These are phyloP conservation scores for Phanerochaete sordida DNA, from an alignment of 768 basidiomycete genomes.

Conservation along the genomic window DNA sequence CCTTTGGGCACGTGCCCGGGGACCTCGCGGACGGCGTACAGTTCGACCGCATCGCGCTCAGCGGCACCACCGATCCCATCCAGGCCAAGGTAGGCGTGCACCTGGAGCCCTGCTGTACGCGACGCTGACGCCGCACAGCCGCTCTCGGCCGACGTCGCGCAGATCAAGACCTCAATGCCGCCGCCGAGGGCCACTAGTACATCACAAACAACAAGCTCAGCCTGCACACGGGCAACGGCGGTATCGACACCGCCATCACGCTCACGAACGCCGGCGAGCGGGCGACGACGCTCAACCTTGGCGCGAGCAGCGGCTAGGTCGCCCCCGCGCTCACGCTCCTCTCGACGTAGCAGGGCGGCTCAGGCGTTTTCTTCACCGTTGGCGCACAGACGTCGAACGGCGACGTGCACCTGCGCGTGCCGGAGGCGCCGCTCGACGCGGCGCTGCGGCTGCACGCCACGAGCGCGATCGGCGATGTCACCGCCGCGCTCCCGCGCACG, in stretches of 20 bases:
- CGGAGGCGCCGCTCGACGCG: neutral
- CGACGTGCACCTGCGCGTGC: constrained; percentile 21
- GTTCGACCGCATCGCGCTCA: constrained; percentile 9
- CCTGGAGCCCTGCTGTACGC: no score
- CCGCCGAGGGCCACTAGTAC: constrained; percentile 41
- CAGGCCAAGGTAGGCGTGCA: constrained; percentile 5
- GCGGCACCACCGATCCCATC: constrained; percentile 5
- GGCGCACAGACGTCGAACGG: constrained; percentile 32
- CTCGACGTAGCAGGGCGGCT: constrained; percentile 6
- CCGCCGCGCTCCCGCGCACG: neutral
- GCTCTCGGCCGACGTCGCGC: constrained; percentile 10
- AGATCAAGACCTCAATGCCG: constrained; percentile 39
- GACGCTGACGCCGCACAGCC: no score
- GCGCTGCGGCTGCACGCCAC: neutral
- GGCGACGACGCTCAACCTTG: constrained; percentile 26
- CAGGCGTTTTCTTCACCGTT: constrained; percentile 31
- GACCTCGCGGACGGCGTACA: constrained; percentile 7
- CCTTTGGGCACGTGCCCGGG: constrained; percentile 12
- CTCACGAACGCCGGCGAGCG: constrained; percentile 28
- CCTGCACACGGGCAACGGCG: constrained; percentile 35
- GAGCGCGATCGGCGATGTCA: neutral
- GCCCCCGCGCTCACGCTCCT: constrained; percentile 16
- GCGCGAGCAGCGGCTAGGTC: constrained; percentile 36
- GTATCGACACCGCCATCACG: constrained; percentile 35
- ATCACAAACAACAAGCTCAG: constrained; percentile 32